phyloP scores from a whole-genome alignment of 2,329 filamentous ascomycete genomes.

The Ceratocystis alfenasii region DNA sequence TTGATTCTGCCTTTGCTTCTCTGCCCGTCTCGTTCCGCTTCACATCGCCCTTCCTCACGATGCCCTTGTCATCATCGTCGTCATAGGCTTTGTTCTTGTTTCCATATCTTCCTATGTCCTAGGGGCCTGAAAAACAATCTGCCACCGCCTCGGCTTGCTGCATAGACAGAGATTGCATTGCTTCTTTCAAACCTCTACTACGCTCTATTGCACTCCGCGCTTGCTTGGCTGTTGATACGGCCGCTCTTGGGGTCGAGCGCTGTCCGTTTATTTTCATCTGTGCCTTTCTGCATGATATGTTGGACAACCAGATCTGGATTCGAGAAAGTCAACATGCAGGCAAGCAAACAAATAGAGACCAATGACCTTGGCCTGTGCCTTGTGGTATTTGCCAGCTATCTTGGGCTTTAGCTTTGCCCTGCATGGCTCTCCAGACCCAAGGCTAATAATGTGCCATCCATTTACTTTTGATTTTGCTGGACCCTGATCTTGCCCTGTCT shows the following conservation, averaged over 20 bases:
- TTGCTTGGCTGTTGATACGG: neutral
- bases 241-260: neutral
- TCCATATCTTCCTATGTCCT: neutral
- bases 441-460: neutral
- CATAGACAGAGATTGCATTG: neutral
- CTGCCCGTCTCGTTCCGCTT: neutral
- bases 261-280: neutral
- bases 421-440: neutral
- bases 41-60: neutral
- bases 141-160: neutral
- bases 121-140: neutral
- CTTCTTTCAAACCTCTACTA: neutral
- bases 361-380: neutral
- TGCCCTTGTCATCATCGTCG: neutral
- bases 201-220: too few species aligned
- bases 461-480: neutral
- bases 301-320: neutral
- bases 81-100: neutral
- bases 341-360: neutral
- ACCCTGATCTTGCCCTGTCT: slow-evolving; percentile 1
- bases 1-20: neutral
- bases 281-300: neutral
- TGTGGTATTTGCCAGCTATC: neutral
- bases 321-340: neutral
- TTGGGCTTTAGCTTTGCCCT: neutral